These are phyloP conservation scores for Andrographis paniculata DNA, from an alignment of 305 asterid genomes.

Conservation along the genomic window DNA sequence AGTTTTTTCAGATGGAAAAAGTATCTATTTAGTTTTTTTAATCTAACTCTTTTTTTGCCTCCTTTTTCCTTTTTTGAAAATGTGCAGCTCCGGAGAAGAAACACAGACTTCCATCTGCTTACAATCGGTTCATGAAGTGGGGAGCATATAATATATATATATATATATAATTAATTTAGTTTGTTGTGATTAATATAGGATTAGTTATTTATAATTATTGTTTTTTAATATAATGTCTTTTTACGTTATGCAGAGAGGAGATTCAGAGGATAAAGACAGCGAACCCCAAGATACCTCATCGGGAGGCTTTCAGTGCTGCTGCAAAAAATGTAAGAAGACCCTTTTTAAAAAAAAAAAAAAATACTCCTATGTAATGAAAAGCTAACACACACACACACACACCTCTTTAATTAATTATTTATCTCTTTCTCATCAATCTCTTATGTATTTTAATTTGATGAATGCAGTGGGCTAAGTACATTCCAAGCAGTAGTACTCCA, in stretches of 20 bases:
- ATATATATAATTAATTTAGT: too few species aligned
- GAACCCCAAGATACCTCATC: conserved; percentile 88
- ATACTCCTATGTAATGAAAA: too few species aligned
- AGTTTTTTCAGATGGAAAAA: too few species aligned
- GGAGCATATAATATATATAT: neutral
- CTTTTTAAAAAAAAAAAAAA: too few species aligned
- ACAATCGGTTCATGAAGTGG: conserved; percentile 95
- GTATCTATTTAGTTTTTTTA: too few species aligned
- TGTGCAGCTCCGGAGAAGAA: conserved; percentile 84
- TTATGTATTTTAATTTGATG: too few species aligned
- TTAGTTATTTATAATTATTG: too few species aligned
- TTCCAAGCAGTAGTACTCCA: conserved; percentile 39
- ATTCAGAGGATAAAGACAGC: conserved; percentile 85
- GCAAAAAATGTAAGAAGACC: conserved; percentile 60
- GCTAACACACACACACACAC: too few species aligned
- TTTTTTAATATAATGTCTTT: neutral
- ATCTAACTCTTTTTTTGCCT: neutral
- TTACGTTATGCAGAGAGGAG: conserved; percentile 42
- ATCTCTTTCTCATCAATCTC: neutral
- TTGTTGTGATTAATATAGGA: too few species aligned
- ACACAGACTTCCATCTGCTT: conserved; percentile 93
- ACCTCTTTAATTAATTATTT: too few species aligned
- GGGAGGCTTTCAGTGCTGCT: too few species aligned
- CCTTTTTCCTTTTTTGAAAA: neutral
- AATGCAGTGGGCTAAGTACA: conserved; percentile 82